Evolutionary conservation across 2,329 filamentous ascomycete species (phyloP), one percentile per base, ranked within the genome.

Genomic region (Aspergillus arachidicola): DNA sequence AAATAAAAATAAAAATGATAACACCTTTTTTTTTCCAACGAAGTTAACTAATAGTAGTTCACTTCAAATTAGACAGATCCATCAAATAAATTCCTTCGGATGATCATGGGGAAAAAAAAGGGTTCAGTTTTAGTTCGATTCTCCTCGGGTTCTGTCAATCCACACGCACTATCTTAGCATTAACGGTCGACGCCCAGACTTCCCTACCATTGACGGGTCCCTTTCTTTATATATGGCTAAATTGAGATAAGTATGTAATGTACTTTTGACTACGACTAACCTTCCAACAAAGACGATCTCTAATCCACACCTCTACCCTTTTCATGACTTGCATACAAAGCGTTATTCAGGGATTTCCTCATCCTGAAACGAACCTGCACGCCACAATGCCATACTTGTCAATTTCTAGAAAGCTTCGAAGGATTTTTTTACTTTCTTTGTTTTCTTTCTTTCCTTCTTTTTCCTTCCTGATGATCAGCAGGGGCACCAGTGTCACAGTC

Each of bases 81-180:
- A 55, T 55, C 51, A 55, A 53, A 41, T 9, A 55, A 55, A 55
- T 55, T 28, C 58, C 58, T 60, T 48, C 50, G 58, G 48, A 60
- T 54, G 58, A 60, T 60, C 58, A 55, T 60, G 30, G 14, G 50
- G 50, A 28, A 58, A 51, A 51, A 46, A 58, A 59, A 59, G 58
- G 58, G 58, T 60, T 60, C 58, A 60, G 32, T 55, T 55, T 55
- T 55, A 55, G 51, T 55, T 38, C 32, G 32, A 41, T 55, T 36
- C 60, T 62, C 60, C 60, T 62, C 56, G 57, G 60, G 60, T 62
- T 58, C 60, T 54, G 55, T 58, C 56, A 45, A 58, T 51, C 48
- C 55, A 54, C 53, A 46, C 16, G 38, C n/a, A 48, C 23, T 58
- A 55, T 51, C 54, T 48, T 48, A 58, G 36, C 57, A 57, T 34